A percentile compares a stretch with the other conserved stretches of the same genome.
Evolutionary conservation across 2,329 filamentous ascomycete genomes (phyloP).

Genomic region (Chaetomium globosum): DNA sequence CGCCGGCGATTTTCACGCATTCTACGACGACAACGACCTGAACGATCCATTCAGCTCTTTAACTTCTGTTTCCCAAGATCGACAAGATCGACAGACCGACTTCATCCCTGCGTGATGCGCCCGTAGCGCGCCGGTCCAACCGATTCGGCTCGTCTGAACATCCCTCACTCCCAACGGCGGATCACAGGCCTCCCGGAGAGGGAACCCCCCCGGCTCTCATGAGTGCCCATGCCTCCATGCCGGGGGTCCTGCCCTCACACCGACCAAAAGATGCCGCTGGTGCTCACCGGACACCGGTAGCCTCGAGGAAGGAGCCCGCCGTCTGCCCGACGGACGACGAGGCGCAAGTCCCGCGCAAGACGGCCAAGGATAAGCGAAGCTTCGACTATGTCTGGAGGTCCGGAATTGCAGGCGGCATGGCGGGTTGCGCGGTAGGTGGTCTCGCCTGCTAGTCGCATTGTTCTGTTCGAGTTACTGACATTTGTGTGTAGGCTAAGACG

Average conservation of each 20-base stretch:
- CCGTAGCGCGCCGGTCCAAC: conserved; percentile 21
- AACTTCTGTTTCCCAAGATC: background rate
- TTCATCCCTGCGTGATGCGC: conserved; percentile 19
- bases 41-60: background rate
- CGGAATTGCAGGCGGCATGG: conserved; percentile 83
- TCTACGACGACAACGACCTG: background rate
- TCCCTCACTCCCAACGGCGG: conserved; percentile 27
- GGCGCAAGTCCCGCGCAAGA: conserved; percentile 52
- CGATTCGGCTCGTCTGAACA: conserved; percentile 5
- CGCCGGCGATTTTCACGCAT: background rate
- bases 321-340: conserved; percentile 57
- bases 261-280: conserved; percentile 41
- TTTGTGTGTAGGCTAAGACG: conserved; percentile 75
- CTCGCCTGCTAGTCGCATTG: background rate
- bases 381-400: conserved; percentile 82
- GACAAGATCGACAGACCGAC: background rate
- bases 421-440: conserved; percentile 80
- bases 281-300: conserved; percentile 37
- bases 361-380: conserved; percentile 66
- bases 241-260: conserved; percentile 53
- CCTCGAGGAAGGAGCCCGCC: conserved; percentile 42
- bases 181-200: conserved; percentile 32
- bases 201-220: conserved; percentile 60
- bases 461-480: conserved; percentile 29
- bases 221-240: conserved; percentile 60